These are phyloP conservation scores for Capsaspora owczarzaki DNA, from an alignment of 78 protist genomes.

Conservation along the genomic window DNA sequence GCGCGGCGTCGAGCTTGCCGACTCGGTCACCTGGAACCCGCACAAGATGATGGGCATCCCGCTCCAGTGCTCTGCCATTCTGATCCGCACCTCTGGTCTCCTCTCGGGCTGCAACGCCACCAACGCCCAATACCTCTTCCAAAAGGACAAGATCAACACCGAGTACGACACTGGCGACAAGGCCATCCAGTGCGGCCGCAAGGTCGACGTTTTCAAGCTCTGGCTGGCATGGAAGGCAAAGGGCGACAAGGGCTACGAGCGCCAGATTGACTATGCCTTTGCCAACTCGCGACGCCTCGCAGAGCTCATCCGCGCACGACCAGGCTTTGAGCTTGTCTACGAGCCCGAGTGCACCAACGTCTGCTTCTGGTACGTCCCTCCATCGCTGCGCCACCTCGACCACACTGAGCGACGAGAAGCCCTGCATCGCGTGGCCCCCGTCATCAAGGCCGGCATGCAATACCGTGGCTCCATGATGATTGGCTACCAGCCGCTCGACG, in stretches of 20 bases:
- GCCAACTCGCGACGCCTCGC: constrained; percentile 11
- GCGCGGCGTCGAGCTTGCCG: constrained; percentile 25
- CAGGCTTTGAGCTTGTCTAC: constrained; percentile 15
- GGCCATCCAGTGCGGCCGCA: constrained; percentile 53
- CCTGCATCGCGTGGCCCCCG: constrained; percentile 16
- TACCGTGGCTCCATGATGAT: constrained; percentile 23
- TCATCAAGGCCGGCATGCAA: constrained; percentile 31
- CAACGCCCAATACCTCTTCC: constrained; percentile 48
- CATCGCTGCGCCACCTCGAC: background rate
- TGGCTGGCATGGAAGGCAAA: constrained; percentile 43
- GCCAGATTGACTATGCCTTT: constrained; percentile 23
- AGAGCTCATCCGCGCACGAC: background rate
- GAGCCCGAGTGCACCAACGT: constrained; percentile 28
- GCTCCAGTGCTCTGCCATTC: constrained; percentile 37
- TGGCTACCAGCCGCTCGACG: constrained; percentile 25
- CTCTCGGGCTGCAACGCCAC: constrained; percentile 5
- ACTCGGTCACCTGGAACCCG: constrained; percentile 38
- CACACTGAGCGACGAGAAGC: background rate
- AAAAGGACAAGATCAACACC: constrained; percentile 21
- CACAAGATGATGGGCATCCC: constrained; percentile 53
- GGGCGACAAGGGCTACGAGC: constrained; percentile 28
- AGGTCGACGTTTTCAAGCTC: constrained; percentile 39
- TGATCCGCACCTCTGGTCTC: background rate
- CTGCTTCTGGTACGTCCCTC: constrained; percentile 38
- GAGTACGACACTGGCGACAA: constrained; percentile 34